Base-by-base conservation (phyloP, 352 stramenopile genomes). In the Globisporangium nunn region DNA sequence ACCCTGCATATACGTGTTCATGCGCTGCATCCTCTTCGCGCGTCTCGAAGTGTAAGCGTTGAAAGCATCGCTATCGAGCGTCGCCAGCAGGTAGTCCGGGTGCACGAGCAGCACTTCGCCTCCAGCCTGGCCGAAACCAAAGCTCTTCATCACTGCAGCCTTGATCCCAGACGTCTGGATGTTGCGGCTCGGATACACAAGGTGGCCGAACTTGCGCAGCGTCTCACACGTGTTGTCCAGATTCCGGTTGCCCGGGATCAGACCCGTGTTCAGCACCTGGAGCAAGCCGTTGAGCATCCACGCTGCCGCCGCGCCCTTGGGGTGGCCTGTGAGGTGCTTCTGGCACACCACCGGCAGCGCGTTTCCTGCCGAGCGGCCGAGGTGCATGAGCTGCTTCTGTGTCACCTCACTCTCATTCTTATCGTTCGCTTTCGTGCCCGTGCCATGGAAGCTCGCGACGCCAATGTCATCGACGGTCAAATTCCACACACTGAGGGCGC, bases 361-460 rank as follows among this genome's bases (percentile, higher is more conserved):
- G 62, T 95, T 93, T 31, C 85, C 85, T n/a, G 58, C 43, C 6
- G 80, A 84, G 2, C 86, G 80, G 15, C 84, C 86, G 7, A 95
- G 66, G 56, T 93, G 84, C 60, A 68, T 50, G 52, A 94, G 76
- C 56, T 96, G 82, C 67, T 89, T 89, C 61, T 96, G 82, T 0
- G 81, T 89, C 50, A 96, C 85, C 30, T 91, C 83, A 49, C 82
- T 93, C 52, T 96, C 85, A 49, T 95, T 94, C 72, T 80, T 86
- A 66, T 96, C 86, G 61, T 95, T 96, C 12, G 76, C 79, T 49
- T 68, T 93, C 37, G 84, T 93, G 23, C 83, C 79, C 7, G 85
- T 95, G n/a, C 79, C 84, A 56, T 96, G 72, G 70, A 96, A 94
- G 61, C 79, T 92, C 8, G 77, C 72, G 12, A 87, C 83, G n/a